Base-by-base conservation (phyloP, 305 asterid species). In the Solanum hybrid region DNA sequence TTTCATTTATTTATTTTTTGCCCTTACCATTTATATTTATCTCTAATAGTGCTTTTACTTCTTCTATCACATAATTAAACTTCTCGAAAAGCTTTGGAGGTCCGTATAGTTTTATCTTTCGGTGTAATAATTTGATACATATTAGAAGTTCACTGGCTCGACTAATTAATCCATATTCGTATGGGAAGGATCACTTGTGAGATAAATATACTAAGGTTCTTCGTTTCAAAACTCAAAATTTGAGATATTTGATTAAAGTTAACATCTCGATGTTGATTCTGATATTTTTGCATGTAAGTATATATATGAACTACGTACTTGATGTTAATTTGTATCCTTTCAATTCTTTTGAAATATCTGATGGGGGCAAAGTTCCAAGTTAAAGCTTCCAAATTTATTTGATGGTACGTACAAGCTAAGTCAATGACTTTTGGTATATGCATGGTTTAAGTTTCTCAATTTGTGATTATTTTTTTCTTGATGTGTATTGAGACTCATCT, bases 151-250 rank as follows among this genome's bases (percentile, higher is more conserved):
- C 2, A 33, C 10, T 20, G 3, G 10, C 6, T 79, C 51, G 5
- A 5, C 17, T 79, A 33, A 78, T 33, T 3, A 3, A 78, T 33
- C 1, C 26, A 65, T 1, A 33, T 34, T 34, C 2, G 1, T 34
- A 10, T 0, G 0, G 0, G 0, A 79, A 22, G 3, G 1, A 7
- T 7, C 5, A 79, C 1, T 20, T 10, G 0, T 13, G 3, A 33
- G 45, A 78, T 33, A 13, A 17, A 33, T 33, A 8, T 32, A 15
- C 24, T 0, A 77, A 7, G 0, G 0, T 15, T 15, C 1, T 77
- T 15, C 26, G 1, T 33, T 33, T 33, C 27, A 32, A 31, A 7
- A 77, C 1, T 2, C 1, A 4, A 14, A 31, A 9, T 20, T 17
- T 3, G 2, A 77, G 4, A 77, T 0, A 32, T 77, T 4, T 9